Evolutionary conservation across 257 asterid genomes (phyloP), one percentile per base, ranked within the genome.

Genomic region (Nicotiana attenuata): DNA sequence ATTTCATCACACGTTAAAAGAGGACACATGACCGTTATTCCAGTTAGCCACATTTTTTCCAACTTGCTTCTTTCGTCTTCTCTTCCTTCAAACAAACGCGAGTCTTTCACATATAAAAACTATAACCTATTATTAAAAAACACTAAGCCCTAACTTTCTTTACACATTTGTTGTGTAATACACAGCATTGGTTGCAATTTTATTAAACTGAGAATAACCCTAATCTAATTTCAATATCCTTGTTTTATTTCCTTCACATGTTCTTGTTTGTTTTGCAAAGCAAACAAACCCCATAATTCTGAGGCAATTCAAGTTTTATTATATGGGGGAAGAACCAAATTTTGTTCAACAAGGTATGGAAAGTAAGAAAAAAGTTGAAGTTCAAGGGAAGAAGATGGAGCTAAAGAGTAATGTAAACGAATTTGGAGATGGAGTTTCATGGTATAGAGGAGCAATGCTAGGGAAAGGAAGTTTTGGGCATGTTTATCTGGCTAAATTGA

Each of bases 401-500:
- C 50, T 75, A 29, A 83, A 65, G 80, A 81, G 22, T 81, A 85
- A 85, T 20, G 90, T 84, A 41, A 71, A 71, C 5, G 78, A 45
- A 68, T 88, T 88, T 73, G 99, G 99, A 19, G 96, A 96, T 83
- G 99, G 99, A 77, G 93, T 89, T 80, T 88, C 93, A 53, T 96
- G 99, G 99, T 73, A 82, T 22, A 90, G 98, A 88, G 99, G 99
- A 78, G 85, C 90, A 69, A 84, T 93, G 90, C 87, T 96, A 8
- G 99, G 99, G 4, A 96, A 90, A 85, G 99, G 99, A 50, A 87
- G 97, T 68, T 96, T 89, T 64, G 99, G 99, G 80, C 82, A 90
- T 80, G 99, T 96, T 59, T 96, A 89, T 90, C 7, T 89, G 66
- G 98, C 97, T 16, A 93, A 90, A 78, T 86, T 88, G 81, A 92